Evolutionary conservation across 176 grass and related monocot genomes (phyloP).

Genomic region (sorghum (Sorghum bicolor)): Sorghum_bicolor_NCBIv3 NC_012875.2:1474501-1475000

Average conservation of each 20-base stretch:
- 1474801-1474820: background rate
- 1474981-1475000: background rate
- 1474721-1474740: no score
- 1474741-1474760: background rate
- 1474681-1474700: no score
- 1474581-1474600: background rate
- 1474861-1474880: background rate
- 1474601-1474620: background rate
- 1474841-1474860: background rate
- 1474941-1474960: background rate
- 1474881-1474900: background rate
- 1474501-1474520: background rate
- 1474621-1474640: background rate
- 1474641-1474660: background rate
- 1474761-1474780: conserved; percentile 10
- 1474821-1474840: background rate
- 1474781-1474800: background rate
- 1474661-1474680: no score
- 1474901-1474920: background rate
- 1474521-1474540: background rate
- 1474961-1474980: background rate
- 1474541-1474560: background rate
- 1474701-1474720: no score
- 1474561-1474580: conserved; percentile 3
- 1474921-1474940: background rate